Evolutionary conservation across 2,329 filamentous ascomycete genomes (phyloP).

Genomic region (Cladosporium velox): DNA sequence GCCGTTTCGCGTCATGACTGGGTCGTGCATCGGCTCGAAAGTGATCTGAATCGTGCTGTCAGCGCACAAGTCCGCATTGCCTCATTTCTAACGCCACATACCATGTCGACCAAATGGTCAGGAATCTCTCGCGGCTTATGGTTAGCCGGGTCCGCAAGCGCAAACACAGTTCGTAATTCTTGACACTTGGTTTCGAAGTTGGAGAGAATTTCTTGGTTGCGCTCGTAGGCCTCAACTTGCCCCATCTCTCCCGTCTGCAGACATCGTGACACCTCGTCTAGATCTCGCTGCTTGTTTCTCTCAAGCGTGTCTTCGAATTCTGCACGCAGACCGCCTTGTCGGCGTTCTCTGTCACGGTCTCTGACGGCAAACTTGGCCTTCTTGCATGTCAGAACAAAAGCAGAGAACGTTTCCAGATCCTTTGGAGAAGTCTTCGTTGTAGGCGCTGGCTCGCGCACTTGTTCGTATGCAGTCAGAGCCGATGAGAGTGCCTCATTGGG

Average conservation of each 20-base stretch:
- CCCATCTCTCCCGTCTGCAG: conserved; percentile 43
- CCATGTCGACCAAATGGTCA: conserved; percentile 73
- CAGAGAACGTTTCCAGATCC: conserved; percentile 56
- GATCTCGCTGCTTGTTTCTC: conserved; percentile 48
- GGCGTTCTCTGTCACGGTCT: conserved; percentile 63
- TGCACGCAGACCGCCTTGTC: conserved; percentile 59
- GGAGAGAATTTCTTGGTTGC: conserved; percentile 48
- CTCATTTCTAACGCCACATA: not conserved
- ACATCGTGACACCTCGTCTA: conserved; percentile 37
- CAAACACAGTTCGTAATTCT: conserved; percentile 50
- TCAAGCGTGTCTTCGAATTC: conserved; percentile 60
- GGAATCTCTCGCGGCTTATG: conserved; percentile 61
- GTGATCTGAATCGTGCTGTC: conserved; percentile 28
- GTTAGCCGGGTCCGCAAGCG: conserved; percentile 48
- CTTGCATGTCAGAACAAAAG: conserved; percentile 75
- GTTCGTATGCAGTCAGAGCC: conserved; percentile 70
- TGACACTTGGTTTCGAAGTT: conserved; percentile 45
- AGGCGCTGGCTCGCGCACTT: conserved; percentile 54
- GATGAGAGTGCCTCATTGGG: conserved; percentile 71
- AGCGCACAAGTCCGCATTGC: not conserved
- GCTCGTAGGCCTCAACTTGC: conserved; percentile 48
- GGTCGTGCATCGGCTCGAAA: conserved; percentile 39
- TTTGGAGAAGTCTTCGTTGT: conserved; percentile 50
- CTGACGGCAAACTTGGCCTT: conserved; percentile 80
- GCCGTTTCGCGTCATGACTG: conserved; percentile 73